Evolutionary conservation across 495 filamentous ascomycete genomes (phyloP), one percentile per base, ranked within the genome.

Genomic region (Achaetomiella virescens): DNA sequence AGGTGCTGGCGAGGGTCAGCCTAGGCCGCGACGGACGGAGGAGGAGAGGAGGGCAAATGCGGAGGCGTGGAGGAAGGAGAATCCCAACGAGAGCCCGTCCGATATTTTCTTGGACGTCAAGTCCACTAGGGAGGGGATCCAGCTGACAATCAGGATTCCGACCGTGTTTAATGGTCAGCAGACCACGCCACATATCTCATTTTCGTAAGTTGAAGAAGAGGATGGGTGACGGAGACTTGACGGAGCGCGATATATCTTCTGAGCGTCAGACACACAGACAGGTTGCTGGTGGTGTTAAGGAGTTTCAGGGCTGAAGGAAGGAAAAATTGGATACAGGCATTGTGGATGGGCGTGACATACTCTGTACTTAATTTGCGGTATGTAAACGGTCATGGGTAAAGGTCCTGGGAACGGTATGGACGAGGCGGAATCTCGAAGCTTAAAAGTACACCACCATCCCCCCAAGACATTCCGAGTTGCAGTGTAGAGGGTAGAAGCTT

Each of bases 101-200:
- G 76, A 79, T 57, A 73, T 79, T 17, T 78, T 77, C 37, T 48
- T 79, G 52, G 76, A 79, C 52, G 75, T 79, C 42, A 79, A 79
- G 57, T 77, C 74, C 5, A 79, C 76, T 21, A 75, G 61, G 14
- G 76, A 79, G 38, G 75, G 75, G 6, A 76, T 79, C 43, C 76
- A 79, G 62, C 49, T 79, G 12, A 78, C 72, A 3, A 76, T 79
- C 51, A 68, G 74, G 38, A 78, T 79, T 40, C 76, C 76, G 27
- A 79, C 76, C 9, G 74, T 75, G 18, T 79, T 79, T 58, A 65
- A 66, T 8, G 62, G 64, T 33, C 60, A 64, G 55, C 61, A 65
- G 58, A 37, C 65, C 20, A 60, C 60, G 43, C 68, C 68, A 8
- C 69, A 69, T 36, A 65, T 71, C 18, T 59, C 61, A 10, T 69